Conservation (phyloP, 2,329 filamentous ascomycete genomes). For the Elsinoe necatrix region DNA sequence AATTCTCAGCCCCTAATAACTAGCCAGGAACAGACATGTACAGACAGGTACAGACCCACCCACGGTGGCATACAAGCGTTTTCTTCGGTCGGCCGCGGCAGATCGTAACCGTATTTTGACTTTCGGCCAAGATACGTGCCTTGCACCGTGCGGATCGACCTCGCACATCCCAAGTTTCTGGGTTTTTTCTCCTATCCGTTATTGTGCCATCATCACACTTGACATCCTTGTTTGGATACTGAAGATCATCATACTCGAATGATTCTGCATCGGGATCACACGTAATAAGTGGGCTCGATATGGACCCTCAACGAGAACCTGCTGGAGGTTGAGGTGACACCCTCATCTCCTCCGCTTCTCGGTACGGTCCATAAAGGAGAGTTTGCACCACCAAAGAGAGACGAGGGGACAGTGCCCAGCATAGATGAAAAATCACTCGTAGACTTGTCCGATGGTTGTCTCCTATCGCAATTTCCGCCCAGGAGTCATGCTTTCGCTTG, state of each 20-base stretch:
- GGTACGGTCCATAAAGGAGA: neutral
- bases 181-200: slow-evolving; percentile 2
- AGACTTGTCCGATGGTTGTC: slow-evolving; percentile 9
- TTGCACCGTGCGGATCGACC: slow-evolving; percentile 14
- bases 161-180: slow-evolving; percentile 13
- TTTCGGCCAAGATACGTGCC: slow-evolving; percentile 10
- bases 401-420: neutral
- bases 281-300: neutral
- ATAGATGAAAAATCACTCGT: neutral
- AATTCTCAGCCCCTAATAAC: neutral
- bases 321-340: neutral
- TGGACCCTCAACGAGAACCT: neutral
- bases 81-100: neutral
- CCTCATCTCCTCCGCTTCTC: neutral
- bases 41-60: slow-evolving; percentile 1
- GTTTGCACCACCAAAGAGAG: neutral
- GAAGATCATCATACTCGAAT: neutral
- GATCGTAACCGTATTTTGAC: slow-evolving; percentile 2
- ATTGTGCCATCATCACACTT: slow-evolving; percentile 7
- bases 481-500: slow-evolving; percentile 7
- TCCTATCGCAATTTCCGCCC: slow-evolving; percentile 10
- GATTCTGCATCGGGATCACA: slow-evolving; percentile 4
- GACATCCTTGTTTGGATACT: neutral
- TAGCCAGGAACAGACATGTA: slow-evolving; percentile 11
- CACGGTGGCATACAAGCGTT: slow-evolving; percentile 2